Conservation (phyloP, 2,329 filamentous ascomycete species). For the Aspergillus thermomutatus region DNA sequence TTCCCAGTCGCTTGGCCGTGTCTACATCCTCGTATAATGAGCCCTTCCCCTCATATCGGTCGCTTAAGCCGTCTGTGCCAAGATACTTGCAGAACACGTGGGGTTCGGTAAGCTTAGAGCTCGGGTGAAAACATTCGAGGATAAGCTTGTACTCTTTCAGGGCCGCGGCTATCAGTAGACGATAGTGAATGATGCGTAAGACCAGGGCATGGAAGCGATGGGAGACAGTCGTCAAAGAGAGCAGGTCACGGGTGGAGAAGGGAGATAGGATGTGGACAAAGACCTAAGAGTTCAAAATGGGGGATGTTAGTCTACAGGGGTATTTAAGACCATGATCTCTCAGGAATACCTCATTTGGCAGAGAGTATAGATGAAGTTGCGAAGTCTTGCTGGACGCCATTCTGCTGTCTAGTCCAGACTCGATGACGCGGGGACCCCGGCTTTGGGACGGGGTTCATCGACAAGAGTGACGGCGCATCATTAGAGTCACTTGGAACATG, state of each 20-base stretch:
- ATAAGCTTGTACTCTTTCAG: slow-evolving; percentile 64
- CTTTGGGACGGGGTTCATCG: background rate
- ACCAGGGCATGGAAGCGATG: slow-evolving; percentile 63
- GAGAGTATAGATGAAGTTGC: slow-evolving; percentile 20
- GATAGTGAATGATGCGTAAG: slow-evolving; percentile 61
- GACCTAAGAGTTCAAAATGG: slow-evolving; percentile 38
- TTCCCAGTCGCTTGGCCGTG: slow-evolving; percentile 35
- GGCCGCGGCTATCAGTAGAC: slow-evolving; percentile 58
- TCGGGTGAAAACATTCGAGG: slow-evolving; percentile 75
- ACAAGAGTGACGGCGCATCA: background rate
- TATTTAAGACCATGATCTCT: background rate
- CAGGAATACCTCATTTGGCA: slow-evolving; percentile 34
- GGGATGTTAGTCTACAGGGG: background rate
- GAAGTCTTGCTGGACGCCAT: slow-evolving; percentile 9
- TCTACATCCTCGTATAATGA: slow-evolving; percentile 34
- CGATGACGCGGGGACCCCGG: background rate
- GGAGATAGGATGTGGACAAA: slow-evolving; percentile 49
- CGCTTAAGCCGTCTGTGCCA: slow-evolving; percentile 59
- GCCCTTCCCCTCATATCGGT: slow-evolving; percentile 38
- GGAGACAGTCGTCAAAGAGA: slow-evolving; percentile 58
- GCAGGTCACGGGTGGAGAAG: slow-evolving; percentile 51
- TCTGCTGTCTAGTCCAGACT: background rate
- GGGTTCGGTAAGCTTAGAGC: slow-evolving; percentile 64
- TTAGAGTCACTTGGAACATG: background rate
- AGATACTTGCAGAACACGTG: slow-evolving; percentile 67